Evolutionary conservation across 768 basidiomycete genomes (phyloP).

Genomic region (Rhodotorula toruloides): DNA sequence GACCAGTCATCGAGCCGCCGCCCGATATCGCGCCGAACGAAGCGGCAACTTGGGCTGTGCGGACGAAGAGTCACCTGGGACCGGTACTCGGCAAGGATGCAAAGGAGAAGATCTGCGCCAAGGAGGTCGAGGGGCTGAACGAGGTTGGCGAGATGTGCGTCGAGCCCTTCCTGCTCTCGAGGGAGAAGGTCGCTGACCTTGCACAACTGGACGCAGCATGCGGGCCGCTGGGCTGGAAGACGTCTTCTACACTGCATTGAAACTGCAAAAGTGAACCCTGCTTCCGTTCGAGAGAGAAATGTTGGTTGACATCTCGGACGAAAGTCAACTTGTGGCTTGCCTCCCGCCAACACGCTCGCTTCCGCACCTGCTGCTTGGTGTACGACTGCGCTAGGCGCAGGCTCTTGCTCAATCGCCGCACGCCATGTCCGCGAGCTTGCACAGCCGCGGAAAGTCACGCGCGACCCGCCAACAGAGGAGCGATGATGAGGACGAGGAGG

Average conservation of each 20-base stretch:
- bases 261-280: slow-evolving; percentile 19
- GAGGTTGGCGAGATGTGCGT: slow-evolving; percentile 36
- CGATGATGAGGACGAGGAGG: neutral
- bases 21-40: neutral
- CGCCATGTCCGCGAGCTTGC: too few species aligned
- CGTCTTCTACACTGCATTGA: slow-evolving; percentile 38
- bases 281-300: neutral
- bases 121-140: slow-evolving; percentile 36
- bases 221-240: slow-evolving; percentile 15
- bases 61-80: slow-evolving; percentile 5
- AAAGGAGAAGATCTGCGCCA: slow-evolving; percentile 18
- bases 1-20: neutral
- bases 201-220: slow-evolving; percentile 17
- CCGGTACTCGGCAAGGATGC: neutral
- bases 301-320: neutral
- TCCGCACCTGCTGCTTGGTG: too few species aligned
- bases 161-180: neutral
- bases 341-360: too few species aligned
- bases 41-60: slow-evolving; percentile 13
- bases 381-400: too few species aligned
- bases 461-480: too few species aligned
- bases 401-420: too few species aligned
- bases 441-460: too few species aligned
- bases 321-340: too few species aligned
- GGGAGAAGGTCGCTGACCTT: neutral